Evolutionary conservation across 345 rosid species (phyloP), one percentile per base, ranked within the genome.

Genomic region (Gossypium ekmanianum): DNA sequence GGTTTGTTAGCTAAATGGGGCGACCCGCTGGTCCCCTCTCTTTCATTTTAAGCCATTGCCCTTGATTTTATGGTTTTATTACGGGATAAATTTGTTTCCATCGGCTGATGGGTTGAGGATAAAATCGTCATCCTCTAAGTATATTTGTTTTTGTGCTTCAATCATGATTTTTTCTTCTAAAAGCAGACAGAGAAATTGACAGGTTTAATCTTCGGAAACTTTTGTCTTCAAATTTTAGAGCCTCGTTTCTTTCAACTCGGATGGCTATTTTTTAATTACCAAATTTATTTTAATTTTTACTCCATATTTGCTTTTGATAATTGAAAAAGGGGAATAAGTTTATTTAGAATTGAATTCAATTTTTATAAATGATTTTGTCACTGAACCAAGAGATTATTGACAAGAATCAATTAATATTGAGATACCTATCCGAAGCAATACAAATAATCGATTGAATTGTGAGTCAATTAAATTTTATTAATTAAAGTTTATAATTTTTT

Each of bases 381-480:
- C 0, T 29, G 6, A 4, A 4, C 4, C 4, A 5, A 34, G 0
- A 34, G 1, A 5, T 4, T 34, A 0, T 5, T 5, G 1, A 5
- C 41, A 0, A 34, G 1, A 34, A 34, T 34, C 7, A 4, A 34
- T 34, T 34, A 34, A 34, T 0, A 34, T 0, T 34, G 3, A 34
- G 3, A 4, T 34, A 0, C 0, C 0, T 34, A 34, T 34, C 0
- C 0, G 41, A 34, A 34, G 0, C 41, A 34, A 34, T 34, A 34
- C 1, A 34, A 34, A 34, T 34, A 34, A 34, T 34, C 7, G 39
- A 29, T 29, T 29, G 0, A 29, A 7, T 34, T 34, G 0, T 34
- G 41, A 34, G 7, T 34, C 7, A 5, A 34, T 34, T 3, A 29
- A 29, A 29, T 29, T 29, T 3, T 1, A 29, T 29, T 27, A 27